Base-by-base conservation (phyloP, 192 early-diverging fungal genomes). In the Entomortierella lignicola region DNA sequence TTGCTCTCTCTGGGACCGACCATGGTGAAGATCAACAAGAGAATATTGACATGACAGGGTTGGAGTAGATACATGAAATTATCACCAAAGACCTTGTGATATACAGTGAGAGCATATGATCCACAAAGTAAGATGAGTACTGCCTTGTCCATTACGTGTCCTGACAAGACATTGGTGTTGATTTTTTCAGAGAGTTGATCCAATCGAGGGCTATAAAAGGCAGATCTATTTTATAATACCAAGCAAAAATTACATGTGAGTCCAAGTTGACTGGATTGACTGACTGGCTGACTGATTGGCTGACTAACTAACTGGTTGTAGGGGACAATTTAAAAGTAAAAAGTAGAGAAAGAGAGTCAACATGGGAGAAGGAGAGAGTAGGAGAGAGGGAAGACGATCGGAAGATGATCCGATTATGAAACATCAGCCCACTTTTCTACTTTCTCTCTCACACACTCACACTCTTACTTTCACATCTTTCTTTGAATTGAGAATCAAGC, bases 11-110 rank as follows among this genome's bases (percentile, higher is more conserved):
- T 80, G 15, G 81, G 81, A 42, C 75, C 84, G 32, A 72, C 55
- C 83, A 88, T 81, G 11, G 70, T 82, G 23, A 84, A 54, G 51
- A 88, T 71, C 30, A 89, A 42, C 20, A 85, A 27, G 8, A 83
- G 55, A 20, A 82, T 44, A 51, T 82, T 87, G 68, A 89, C 79
- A 67, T 89, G 87, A 63, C 87, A 89, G 11, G 87, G 87, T 50
- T 89, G 87, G 10, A 89, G 80, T 55, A 89, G 68, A 56, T 84
- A 89, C 44, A 87, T 42, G 30, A 69, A 66, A 30, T 81, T 87
- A 47, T 72, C 71, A 12, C 83, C 75, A 50, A 83, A 74, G 39
- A 84, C 53, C 43, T 89, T 89, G 57, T 89, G 87, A 20, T 69
- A 66, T 27, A 79, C 60, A 2, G 86, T 86, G 20, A 86, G 57